phyloP scores from a whole-genome alignment of 2,329 filamentous ascomycete genomes.

The Ilyonectria robusta region DNA sequence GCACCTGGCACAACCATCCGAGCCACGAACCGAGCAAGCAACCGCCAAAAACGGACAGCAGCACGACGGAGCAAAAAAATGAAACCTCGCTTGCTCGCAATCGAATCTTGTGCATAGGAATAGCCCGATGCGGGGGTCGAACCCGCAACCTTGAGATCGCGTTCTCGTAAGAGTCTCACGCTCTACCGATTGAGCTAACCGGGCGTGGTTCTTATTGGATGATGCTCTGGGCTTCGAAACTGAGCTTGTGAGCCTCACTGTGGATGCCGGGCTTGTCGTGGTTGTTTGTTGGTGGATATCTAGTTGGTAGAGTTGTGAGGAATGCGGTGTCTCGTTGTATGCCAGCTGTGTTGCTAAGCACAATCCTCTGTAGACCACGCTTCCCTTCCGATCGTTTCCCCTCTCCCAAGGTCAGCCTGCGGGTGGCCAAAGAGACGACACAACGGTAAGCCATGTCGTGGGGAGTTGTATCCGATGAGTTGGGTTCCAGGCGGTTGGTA shows the following conservation, averaged over 20 bases:
- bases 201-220: constrained; percentile 38
- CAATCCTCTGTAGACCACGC: neutral
- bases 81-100: constrained; percentile 10
- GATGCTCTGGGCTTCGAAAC: neutral
- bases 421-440: too few species aligned
- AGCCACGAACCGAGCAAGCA: neutral
- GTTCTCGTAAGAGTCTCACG: constrained; percentile 72
- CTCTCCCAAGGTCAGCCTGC: too few species aligned
- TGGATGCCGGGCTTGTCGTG: neutral
- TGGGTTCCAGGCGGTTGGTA: too few species aligned
- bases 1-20: neutral
- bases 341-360: neutral
- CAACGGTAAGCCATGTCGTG: too few species aligned
- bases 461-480: too few species aligned
- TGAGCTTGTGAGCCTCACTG: neutral
- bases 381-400: neutral
- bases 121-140: constrained; percentile 62
- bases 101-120: constrained; percentile 13
- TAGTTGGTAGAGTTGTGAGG: neutral
- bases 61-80: neutral
- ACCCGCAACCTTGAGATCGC: constrained; percentile 69
- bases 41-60: neutral
- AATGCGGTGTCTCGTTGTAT: neutral
- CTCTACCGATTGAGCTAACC: constrained; percentile 65
- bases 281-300: neutral